Evolutionary conservation across 148 eudicot species (phyloP).

Genomic region (Rhododendron williamsianum): DNA sequence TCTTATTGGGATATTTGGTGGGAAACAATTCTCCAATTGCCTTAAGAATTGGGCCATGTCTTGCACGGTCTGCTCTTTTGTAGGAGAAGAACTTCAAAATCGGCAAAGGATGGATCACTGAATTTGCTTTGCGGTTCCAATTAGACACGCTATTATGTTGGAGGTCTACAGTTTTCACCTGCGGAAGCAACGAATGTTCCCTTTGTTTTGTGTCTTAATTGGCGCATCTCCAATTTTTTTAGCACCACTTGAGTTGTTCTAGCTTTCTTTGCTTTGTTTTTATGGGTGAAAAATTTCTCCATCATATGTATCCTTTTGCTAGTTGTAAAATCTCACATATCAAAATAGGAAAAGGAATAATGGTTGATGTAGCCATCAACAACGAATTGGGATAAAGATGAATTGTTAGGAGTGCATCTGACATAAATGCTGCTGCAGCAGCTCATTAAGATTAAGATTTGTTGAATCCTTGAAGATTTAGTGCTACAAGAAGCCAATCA

Average conservation of each 20-base stretch:
- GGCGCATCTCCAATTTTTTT: neutral
- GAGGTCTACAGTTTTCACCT: neutral
- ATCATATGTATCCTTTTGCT: neutral
- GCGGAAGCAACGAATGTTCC: neutral
- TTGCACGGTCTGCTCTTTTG: neutral
- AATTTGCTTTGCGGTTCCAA: neutral
- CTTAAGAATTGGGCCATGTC: neutral
- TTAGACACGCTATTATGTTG: neutral
- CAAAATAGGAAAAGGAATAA: neutral
- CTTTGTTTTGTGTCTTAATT: neutral
- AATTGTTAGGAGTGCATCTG: neutral
- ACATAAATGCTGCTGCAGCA: neutral
- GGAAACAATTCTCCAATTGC: neutral
- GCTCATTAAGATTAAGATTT: neutral
- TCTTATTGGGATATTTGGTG: neutral
- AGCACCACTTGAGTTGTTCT: neutral
- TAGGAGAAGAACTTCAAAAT: neutral
- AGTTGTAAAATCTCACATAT: neutral
- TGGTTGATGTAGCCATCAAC: neutral
- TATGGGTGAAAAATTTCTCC: neutral
- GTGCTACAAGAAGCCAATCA: neutral
- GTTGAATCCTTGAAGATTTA: neutral
- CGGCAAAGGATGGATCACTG: neutral
- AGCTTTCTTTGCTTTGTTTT: neutral
- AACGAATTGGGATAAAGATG: neutral